Evolutionary conservation across 177 flowering plant genomes (phyloP).

Genomic region (Vitis hybrid): DNA sequence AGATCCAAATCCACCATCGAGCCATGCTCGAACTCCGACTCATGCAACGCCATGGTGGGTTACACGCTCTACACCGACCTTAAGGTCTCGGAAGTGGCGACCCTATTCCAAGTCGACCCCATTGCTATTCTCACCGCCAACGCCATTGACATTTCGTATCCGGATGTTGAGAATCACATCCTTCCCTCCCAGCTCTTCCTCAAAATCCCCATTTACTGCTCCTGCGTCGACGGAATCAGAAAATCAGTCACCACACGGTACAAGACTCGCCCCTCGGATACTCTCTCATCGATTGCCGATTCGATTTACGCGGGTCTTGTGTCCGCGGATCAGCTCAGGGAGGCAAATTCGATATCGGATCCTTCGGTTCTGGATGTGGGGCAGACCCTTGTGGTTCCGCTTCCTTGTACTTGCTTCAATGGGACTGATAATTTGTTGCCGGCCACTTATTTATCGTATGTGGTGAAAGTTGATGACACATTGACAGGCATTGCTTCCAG

Average conservation of each 20-base stretch:
- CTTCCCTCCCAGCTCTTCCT: constrained; percentile 77
- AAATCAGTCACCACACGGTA: constrained; percentile 63
- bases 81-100: constrained; percentile 83
- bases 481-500: constrained; percentile 61
- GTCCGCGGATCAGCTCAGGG: constrained; percentile 76
- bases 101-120: constrained; percentile 86
- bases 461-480: constrained; percentile 61
- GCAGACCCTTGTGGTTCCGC: constrained; percentile 58
- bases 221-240: constrained; percentile 89
- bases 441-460: constrained; percentile 78
- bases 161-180: constrained; percentile 92
- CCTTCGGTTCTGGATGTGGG: constrained; percentile 71
- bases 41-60: constrained; percentile 79
- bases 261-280: constrained; percentile 79
- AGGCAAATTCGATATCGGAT: constrained; percentile 69
- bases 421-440: constrained; percentile 71
- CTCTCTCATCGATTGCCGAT: constrained; percentile 60
- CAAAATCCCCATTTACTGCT: constrained; percentile 72
- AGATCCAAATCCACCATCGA: constrained; percentile 85
- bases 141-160: constrained; percentile 79
- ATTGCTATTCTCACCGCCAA: constrained; percentile 76
- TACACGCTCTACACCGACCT: constrained; percentile 94
- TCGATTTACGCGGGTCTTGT: constrained; percentile 70
- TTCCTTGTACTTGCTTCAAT: constrained; percentile 95
- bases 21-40: constrained; percentile 77